Evolutionary conservation across 169 alveolate species (phyloP), one percentile per base, ranked within the genome.

Genomic region (Plasmodium blacklocki): DNA sequence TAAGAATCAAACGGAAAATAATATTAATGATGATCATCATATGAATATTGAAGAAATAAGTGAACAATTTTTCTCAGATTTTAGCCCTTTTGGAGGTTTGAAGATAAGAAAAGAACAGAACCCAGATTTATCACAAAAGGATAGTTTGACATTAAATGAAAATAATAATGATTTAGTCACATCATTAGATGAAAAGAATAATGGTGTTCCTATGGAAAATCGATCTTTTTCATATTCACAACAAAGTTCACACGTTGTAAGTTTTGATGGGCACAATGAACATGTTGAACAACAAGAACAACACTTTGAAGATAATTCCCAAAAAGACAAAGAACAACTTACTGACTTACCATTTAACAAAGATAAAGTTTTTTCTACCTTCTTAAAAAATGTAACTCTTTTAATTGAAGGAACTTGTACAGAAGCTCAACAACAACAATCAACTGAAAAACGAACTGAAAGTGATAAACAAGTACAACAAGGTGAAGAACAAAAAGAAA

Each of bases 351-450:
- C 75, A 1, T 26, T 78, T 68, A 78, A 49, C 0, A 78, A 64
- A 32, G 71, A 78, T 14, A 78, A 78, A 23, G 89, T 64, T 23
- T 11, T 64, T 7, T 4, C 56, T 2, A 78, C 67, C 19, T 21
- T 78, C 0, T n/a, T 78, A 14, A 63, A 50, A 52, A 59, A 78
- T 45, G n/a, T 71, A 3, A 50, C 58, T 45, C 67, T 78, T 26
- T 2, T 6, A 5, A 64, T 78, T 45, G 72, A 43, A 29, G 89
- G 89, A 49, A 8, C 29, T n/a, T 64, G 76, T 15, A 78, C 59
- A 1, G 62, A 60, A 52, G 63, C 39, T 18, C 54, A 74, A 11
- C 47, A 26, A 9, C 45, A 56, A 15, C 32, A 14, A 8, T n/a
- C n/a, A 8, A n/a, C 0, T 14, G 63, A n/a, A 54, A 3, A 11